Percentiles rank a stretch among this genome's conserved stretches.
Conservation (phyloP, 2,329 filamentous ascomycete genomes). For the Cercospora citrullina region DNA sequence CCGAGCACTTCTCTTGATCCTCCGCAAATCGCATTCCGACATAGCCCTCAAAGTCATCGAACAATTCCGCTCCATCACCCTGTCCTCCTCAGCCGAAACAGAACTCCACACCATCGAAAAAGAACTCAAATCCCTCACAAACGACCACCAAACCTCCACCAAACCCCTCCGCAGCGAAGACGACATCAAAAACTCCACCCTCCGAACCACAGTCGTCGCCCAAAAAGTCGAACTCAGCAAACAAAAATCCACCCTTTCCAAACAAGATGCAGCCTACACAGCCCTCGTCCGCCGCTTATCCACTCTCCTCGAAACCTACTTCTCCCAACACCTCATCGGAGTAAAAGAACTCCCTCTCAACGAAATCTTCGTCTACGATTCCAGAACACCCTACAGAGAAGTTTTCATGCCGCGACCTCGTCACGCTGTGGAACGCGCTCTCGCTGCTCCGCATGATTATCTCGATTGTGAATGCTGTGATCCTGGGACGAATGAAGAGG, state of each 20-base stretch:
- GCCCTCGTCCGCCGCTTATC: conserved; percentile 60
- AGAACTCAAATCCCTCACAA: conserved; percentile 31
- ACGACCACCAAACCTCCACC: conserved; percentile 15
- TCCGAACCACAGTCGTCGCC: conserved; percentile 76
- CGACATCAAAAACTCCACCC: conserved; percentile 66
- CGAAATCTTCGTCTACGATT: conserved; percentile 76
- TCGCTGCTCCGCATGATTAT: conserved; percentile 74
- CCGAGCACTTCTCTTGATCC: conserved; percentile 56
- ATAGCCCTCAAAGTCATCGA: conserved; percentile 50
- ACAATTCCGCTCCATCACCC: conserved; percentile 10
- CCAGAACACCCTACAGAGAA: conserved; percentile 66
- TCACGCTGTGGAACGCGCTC: conserved; percentile 67
- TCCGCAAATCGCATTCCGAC: conserved; percentile 62
- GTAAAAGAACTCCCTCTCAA: conserved; percentile 60
- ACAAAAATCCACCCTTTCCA: conserved; percentile 68
- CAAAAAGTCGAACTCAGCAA: conserved; percentile 79
- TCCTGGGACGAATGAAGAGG: conserved; percentile 43
- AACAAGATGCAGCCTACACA: conserved; percentile 71
- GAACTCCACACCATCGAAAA: conserved; percentile 15
- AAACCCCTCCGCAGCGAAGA: conserved; percentile 69
- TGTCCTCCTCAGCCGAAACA: not conserved
- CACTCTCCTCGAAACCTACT: conserved; percentile 52
- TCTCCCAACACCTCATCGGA: conserved; percentile 49
- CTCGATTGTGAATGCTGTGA: conserved; percentile 70
- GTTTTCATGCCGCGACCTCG: conserved; percentile 75